Evolutionary conservation across 163 green algal genomes (phyloP).

Genomic region (Chlamydomonas reinhardtii): DNA sequence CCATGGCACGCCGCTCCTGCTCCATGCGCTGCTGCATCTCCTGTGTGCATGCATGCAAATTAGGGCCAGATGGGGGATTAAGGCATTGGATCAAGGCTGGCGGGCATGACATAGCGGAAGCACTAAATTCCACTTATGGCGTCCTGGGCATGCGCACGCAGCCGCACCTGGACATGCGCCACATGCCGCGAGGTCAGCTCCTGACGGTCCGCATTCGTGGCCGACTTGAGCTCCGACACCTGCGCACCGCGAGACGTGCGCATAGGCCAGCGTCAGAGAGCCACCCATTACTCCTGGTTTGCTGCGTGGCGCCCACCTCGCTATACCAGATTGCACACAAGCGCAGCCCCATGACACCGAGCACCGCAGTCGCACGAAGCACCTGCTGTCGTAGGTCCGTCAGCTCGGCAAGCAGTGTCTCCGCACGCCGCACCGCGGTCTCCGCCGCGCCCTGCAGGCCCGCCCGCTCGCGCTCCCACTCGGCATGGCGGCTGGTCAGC

Average conservation of each 20-base stretch:
- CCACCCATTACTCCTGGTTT: too few species aligned
- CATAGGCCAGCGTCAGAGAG: too few species aligned
- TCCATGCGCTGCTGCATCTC: conserved; percentile 53
- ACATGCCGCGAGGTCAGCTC: conserved; percentile 31
- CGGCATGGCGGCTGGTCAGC: not conserved
- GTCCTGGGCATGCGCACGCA: too few species aligned
- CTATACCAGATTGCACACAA: too few species aligned
- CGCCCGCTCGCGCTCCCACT: conserved; percentile 14
- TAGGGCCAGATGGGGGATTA: too few species aligned
- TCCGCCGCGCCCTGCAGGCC: conserved; percentile 15
- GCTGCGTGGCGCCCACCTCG: too few species aligned
- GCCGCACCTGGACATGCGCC: conserved; percentile 28
- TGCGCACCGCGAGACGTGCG: not conserved
- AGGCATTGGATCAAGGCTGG: too few species aligned
- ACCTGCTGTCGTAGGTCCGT: not conserved
- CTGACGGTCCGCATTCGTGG: conserved; percentile 39
- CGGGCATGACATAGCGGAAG: too few species aligned
- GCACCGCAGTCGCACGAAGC: too few species aligned
- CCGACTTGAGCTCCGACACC: conserved; percentile 6
- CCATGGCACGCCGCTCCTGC: conserved; percentile 41
- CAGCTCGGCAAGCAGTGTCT: conserved; percentile 10
- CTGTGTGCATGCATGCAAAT: too few species aligned
- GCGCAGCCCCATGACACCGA: too few species aligned
- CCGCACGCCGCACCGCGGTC: not conserved
- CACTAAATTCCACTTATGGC: too few species aligned